Evolutionary conservation across 2,329 filamentous ascomycete genomes (phyloP).

Genomic region (Nothomitra cinnamomea): DNA sequence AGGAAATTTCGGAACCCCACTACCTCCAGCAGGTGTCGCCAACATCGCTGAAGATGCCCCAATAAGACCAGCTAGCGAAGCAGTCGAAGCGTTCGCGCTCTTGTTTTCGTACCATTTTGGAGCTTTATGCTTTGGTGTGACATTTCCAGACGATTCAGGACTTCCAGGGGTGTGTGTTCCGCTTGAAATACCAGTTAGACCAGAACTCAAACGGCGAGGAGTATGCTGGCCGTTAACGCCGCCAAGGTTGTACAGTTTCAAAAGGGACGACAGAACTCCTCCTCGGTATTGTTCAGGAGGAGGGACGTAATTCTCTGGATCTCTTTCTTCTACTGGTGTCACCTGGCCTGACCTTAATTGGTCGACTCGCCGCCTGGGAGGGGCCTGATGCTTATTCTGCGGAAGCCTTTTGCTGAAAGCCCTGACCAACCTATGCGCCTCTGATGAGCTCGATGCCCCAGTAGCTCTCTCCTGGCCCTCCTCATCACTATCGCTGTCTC

Average conservation of each 20-base stretch:
- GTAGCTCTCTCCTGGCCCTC: neutral
- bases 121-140: conserved; percentile 9
- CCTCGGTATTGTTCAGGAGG: conserved; percentile 51
- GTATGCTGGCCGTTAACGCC: neutral
- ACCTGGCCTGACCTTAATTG: conserved; percentile 27
- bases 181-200: neutral
- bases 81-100: conserved; percentile 8
- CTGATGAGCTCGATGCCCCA: conserved; percentile 12
- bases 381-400: conserved; percentile 15
- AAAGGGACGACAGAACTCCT: conserved; percentile 53
- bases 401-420: conserved; percentile 18
- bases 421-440: conserved; percentile 28
- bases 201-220: neutral
- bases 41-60: conserved; percentile 10
- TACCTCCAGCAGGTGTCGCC: conserved; percentile 9
- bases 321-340: conserved; percentile 29
- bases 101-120: conserved; percentile 13
- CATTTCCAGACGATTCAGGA: conserved; percentile 5
- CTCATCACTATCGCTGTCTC: conserved; percentile 2
- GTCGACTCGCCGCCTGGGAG: neutral
- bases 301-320: conserved; percentile 46
- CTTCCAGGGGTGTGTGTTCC: neutral
- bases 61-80: conserved; percentile 11
- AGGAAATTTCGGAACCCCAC: conserved; percentile 6
- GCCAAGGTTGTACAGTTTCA: conserved; percentile 42